Evolutionary conservation across 2,329 filamentous ascomycete genomes (phyloP), one percentile per base, ranked within the genome.

Genomic region (Trichoderma pleuroti): DNA sequence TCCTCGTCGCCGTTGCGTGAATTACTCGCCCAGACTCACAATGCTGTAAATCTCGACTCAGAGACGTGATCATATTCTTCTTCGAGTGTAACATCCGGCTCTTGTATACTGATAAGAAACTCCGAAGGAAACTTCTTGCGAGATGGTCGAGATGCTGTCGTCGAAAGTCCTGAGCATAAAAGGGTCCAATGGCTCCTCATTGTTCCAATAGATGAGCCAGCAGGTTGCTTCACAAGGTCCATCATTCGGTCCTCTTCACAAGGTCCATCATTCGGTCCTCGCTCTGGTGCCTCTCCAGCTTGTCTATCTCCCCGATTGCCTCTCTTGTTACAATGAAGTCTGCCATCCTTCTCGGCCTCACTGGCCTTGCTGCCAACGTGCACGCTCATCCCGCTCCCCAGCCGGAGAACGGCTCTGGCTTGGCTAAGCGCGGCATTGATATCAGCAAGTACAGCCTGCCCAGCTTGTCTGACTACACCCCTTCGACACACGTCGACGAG

Each of bases 361-460:
- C 79, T n/a, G 76, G 78, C 68, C 76, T 81, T 10, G 77, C 77
- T 54, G 72, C 73, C 67, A 75, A 77, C 57, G 76, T 77, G 64
- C 72, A 76, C 24, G 79, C 78, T 21, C 80, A 81, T 61, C 79
- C 79, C 6, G 70, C 75, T n/a, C 74, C 70, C 70, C 74, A 76
- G 62, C 49, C 75, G 3, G 76, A 77, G 18, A 74, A 76, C 46
- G 66, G 72, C 42, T 72, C 74, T 1, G 65, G 69, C 7, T 61
- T 80, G 11, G 70, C 72, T 42, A 78, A 77, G 73, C 76, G 80
- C 21, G 78, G 75, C 10, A 66, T 82, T 9, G 78, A 82, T 63
- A 59, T 82, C 39, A 75, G 77, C 34, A 74, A 77, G 32, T 82
- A 78, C 73, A 75, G 76, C 54, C 72, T 82, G 68, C 77, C 78